Conservation (phyloP, 2,329 filamentous ascomycete genomes). For the Pseudocercospora cruenta region DNA sequence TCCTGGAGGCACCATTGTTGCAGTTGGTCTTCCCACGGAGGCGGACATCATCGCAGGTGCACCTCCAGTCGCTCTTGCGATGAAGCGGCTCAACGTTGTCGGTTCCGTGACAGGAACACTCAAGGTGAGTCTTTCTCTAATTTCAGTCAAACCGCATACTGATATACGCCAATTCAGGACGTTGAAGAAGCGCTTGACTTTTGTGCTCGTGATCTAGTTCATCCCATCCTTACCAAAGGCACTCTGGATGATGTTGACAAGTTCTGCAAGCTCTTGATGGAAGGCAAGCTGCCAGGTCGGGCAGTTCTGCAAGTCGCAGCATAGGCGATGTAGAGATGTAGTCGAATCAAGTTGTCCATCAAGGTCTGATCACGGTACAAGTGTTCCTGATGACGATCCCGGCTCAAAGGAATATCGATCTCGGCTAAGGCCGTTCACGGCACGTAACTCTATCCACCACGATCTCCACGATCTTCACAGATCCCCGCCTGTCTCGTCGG, state of each 20-base stretch:
- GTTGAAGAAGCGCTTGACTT: slow-evolving; percentile 52
- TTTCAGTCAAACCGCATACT: not conserved
- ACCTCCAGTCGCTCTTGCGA: slow-evolving; percentile 43
- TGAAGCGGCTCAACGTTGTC: slow-evolving; percentile 49
- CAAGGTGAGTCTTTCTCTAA: slow-evolving; percentile 34
- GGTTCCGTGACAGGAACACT: slow-evolving; percentile 48
- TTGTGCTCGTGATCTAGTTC: slow-evolving; percentile 47
- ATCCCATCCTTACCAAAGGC: slow-evolving; percentile 45
- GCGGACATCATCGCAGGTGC: slow-evolving; percentile 43
- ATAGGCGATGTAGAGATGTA: not conserved
- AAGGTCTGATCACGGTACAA: not conserved
- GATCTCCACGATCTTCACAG: not conserved
- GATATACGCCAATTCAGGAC: slow-evolving; percentile 32
- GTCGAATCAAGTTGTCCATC: slow-evolving; percentile 12
- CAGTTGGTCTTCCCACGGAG: slow-evolving; percentile 43
- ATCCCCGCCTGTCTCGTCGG: no score
- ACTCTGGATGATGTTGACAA: slow-evolving; percentile 45
- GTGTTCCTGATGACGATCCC: not conserved
- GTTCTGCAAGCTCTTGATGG: slow-evolving; percentile 45
- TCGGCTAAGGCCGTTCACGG: not conserved
- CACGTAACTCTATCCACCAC: not conserved
- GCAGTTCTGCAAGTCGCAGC: slow-evolving; percentile 47
- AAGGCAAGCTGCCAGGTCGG: slow-evolving; percentile 45
- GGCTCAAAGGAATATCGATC: not conserved
- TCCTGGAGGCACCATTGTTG: slow-evolving; percentile 43